Evolutionary conservation across 176 grass and related monocot species (phyloP).

Genomic region (Ampelocalamus luodianensis): DNA sequence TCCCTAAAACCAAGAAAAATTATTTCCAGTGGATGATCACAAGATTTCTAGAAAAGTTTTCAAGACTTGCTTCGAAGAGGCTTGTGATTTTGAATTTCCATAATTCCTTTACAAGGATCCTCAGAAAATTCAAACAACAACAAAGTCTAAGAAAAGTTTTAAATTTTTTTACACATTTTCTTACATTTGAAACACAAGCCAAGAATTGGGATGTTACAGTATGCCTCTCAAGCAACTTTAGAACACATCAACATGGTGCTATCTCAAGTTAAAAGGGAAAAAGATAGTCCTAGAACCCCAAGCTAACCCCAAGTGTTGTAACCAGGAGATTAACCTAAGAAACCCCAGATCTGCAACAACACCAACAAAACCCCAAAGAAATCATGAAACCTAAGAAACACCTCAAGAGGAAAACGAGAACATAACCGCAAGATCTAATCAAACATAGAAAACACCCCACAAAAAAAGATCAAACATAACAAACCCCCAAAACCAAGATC

Average conservation of each 20-base stretch:
- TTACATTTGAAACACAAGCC: too few relatives aligned
- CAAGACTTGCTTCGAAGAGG: too few relatives aligned
- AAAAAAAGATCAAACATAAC: not conserved
- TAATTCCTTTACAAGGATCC: too few relatives aligned
- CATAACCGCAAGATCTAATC: not conserved
- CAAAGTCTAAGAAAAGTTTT: too few relatives aligned
- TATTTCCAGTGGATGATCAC: too few relatives aligned
- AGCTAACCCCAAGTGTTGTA: not conserved
- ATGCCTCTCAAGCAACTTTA: not conserved
- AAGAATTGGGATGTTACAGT: too few relatives aligned
- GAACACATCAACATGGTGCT: not conserved
- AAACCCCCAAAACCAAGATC: not conserved
- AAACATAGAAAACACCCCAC: not conserved
- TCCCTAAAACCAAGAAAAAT: too few relatives aligned
- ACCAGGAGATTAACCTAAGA: not conserved
- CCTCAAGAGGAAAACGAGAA: not conserved
- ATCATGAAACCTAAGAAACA: not conserved
- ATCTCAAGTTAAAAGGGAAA: not conserved
- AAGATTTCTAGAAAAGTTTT: too few relatives aligned
- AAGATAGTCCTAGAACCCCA: not conserved
- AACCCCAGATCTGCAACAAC: conserved; percentile 34
- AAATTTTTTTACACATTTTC: too few relatives aligned
- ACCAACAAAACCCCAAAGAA: not conserved
- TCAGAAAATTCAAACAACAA: too few relatives aligned
- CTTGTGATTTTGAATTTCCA: too few relatives aligned